Evolutionary conservation across 148 eudicot genomes (phyloP), one percentile per base, ranked within the genome.

Genomic region (Arbutus unedo): DNA sequence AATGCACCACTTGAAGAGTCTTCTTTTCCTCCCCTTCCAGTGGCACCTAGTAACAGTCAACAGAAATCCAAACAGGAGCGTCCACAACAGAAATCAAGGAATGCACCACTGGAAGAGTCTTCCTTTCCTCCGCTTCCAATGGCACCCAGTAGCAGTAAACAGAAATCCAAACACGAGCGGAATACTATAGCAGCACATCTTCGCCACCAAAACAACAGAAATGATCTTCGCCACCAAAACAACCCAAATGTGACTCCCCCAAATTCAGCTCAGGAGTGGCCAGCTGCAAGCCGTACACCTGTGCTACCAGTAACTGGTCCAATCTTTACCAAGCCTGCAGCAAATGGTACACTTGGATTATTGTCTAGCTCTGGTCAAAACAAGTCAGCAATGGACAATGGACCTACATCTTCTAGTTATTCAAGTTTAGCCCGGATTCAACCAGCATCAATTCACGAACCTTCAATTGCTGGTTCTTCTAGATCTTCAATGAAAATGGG

Each of bases 51-150:
- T 77, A 80, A 82, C 76, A 88, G 86, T 85, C 91, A 88, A 57
- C 94, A 88, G 68, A 92, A 79, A 62, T 31, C 93, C 49, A 90
- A 85, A 49, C 83, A 75, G 68, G 88, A 90, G n/a, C 80, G 88
- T 56, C 23, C 44, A 25, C 71, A 66, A 66, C 93, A 89, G 64
- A 84, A 79, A 38, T 84, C 93, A 74, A 82, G 80, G 7, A 86
- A 81, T 85, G 90, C 85, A 38, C 87, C 88, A 50, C 88, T 94
- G 3, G 86, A 79, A 85, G 94, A 89, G 71, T 92, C 97, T 80
- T 85, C 94, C 59, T 96, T 96, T 78, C 98, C 99, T 85, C 99
- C 98, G 51, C 95, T 94, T 2, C 73, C 93, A 18, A 81, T 81
- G 68, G 89, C 87, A 10, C 84, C 98, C 56, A 82, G 85, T 72